Base-by-base conservation (phyloP, 2,329 filamentous ascomycete genomes). In the Knufia fluminis region DNA sequence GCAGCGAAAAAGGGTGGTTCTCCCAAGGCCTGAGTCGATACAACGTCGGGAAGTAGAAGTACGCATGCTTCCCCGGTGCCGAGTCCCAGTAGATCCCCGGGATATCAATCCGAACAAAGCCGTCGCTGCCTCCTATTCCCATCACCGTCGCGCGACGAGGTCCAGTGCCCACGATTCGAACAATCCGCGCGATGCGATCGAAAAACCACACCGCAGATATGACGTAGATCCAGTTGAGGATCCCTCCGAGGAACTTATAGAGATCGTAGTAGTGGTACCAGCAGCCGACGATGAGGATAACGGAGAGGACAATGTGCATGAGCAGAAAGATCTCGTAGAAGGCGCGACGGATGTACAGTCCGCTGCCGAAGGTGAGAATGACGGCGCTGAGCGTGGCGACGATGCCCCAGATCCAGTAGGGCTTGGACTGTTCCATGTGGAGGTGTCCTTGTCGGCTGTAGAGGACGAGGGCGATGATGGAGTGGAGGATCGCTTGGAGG, bases 11-110 rank as follows among this genome's bases (percentile, higher is more conserved):
- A 0, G 75, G 75, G 55, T 79, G 76, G 42, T 74, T 78, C 57
- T 78, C 74, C 74, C 75, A 78, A 0, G 62, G 57, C 8, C 66
- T 61, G 52, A 61, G 55, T 2, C 54, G 57, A 16, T 49, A 66
- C 1, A 76, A 56, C 0, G 68, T 70, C 0, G 75, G 74, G 55
- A 78, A 76, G 57, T 75, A 76, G 0, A 69, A 60, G 50, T 75
- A 77, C 0, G 62, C 68, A 46, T 14, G 14, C 7, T 14, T 7
- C 7, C 28, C 28, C 14, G 28, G 28, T 31, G 28, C 28, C 28
- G 28, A 7, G n/a, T n/a, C n/a, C 28, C 28, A 31, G 28, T 14
- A 14, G 28, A 31, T 31, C 14, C 28, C 28, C 14, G 28, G 28
- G 14, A 31, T 31, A 14, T 31, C 28, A 14, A 31, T 14, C 7